A percentile compares a stretch with the other conserved stretches of the same genome.
These are phyloP conservation scores for Macrolepiota dolichaula DNA, from an alignment of 768 basidiomycete genomes.

Conservation along the genomic window DNA sequence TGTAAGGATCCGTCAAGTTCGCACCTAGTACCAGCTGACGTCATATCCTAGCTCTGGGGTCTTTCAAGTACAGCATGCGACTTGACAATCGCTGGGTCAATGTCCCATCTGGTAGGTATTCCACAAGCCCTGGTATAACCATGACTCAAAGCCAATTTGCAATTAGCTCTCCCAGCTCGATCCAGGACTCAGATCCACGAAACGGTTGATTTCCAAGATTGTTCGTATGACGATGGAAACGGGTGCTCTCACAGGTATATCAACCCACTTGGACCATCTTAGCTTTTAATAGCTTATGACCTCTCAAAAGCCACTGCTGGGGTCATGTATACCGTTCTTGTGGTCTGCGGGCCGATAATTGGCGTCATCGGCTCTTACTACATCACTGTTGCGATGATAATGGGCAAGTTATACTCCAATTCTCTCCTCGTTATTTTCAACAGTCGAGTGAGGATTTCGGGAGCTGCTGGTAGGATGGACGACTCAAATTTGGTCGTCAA, in stretches of 20 bases:
- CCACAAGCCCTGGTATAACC: neutral
- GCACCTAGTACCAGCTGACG: neutral
- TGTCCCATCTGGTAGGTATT: constrained; percentile 27
- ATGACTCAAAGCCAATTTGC: neutral
- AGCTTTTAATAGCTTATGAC: neutral
- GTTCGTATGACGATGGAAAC: constrained; percentile 33
- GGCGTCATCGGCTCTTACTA: constrained; percentile 25
- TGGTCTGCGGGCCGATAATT: constrained; percentile 23
- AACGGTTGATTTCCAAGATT: constrained; percentile 24
- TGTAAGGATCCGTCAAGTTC: neutral
- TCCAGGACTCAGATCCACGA: constrained; percentile 23
- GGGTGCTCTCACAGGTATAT: constrained; percentile 26
- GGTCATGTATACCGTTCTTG: constrained; percentile 24
- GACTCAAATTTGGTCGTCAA: neutral
- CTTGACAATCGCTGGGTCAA: constrained; percentile 25
- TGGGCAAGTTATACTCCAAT: constrained; percentile 32
- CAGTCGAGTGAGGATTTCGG: constrained; percentile 17
- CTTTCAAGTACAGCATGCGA: constrained; percentile 28
- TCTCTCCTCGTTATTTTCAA: constrained; percentile 31
- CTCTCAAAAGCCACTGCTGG: constrained; percentile 24
- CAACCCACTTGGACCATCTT: neutral
- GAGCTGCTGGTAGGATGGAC: neutral
- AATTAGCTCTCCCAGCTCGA: constrained; percentile 22
- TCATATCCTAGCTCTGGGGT: constrained; percentile 25
- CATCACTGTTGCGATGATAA: constrained; percentile 27